Evolutionary conservation across 176 grass and related monocot species (phyloP), one percentile per base, ranked within the genome.

Genomic region (Ensete glaucum): DNA sequence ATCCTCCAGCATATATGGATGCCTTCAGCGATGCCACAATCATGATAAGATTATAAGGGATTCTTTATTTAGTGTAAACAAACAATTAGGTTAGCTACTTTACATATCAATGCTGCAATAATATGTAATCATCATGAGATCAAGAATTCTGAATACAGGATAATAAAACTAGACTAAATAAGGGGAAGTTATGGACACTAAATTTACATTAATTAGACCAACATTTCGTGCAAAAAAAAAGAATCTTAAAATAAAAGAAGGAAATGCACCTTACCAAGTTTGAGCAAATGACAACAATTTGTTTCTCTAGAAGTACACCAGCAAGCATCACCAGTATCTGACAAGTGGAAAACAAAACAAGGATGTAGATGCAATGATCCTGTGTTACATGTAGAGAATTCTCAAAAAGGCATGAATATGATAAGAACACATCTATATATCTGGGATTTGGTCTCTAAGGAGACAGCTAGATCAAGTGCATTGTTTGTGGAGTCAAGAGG

Each of bases 251-350:
- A 74, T 2, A 12, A 43, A 21, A 53, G 9, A 58, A 74, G 53
- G 57, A 79, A 29, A 77, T 20, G 75, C 10, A 16, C 19, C 14
- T 19, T 91, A 99, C 96, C 96, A 99, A 85, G 89, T 95, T 99
- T 76, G 91, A 95, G 82, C 91, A 99, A 50, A 95, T 76, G 79
- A 91, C 80, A 71, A 93, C 79, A 72, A 95, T 94, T 74, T 99
- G 96, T 78, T 99, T 99, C 84, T 99, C 96, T 85, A 99, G 64
- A 67, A 99, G 96, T 50, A 88, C 91, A 19, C 88, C 96, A 53
- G 91, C 83, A 86, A 99, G 91, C 79, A 99, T 78, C 59, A 85
- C 84, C 83, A 99, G 81, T 80, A 99, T 89, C 96, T 99, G 84
- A 24, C 52, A 83, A 86, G 54, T 84, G 50, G 11, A 83, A 88